These are phyloP conservation scores for Salix purpurea DNA, from an alignment of 345 rosid species.

Conservation along the genomic window DNA sequence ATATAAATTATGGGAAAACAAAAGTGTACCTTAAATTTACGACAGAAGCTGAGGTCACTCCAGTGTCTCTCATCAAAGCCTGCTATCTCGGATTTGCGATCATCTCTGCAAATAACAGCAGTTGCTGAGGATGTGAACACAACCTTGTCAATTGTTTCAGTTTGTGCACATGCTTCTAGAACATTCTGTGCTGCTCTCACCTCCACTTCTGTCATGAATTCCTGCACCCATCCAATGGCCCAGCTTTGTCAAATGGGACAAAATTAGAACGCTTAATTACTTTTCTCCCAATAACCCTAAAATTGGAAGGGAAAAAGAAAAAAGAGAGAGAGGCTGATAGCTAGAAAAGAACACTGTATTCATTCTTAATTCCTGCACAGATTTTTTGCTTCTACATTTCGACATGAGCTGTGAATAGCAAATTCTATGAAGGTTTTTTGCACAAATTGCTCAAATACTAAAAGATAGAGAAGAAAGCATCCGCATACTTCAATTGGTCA, in stretches of 20 bases:
- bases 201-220: slow-evolving; percentile 57
- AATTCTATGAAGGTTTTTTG: too few relatives aligned
- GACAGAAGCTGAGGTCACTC: slow-evolving; percentile 48
- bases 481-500: not conserved
- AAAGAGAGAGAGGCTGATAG: not conserved
- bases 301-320: not conserved
- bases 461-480: too few relatives aligned
- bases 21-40: slow-evolving; percentile 47
- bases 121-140: slow-evolving; percentile 62
- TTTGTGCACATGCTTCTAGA: slow-evolving; percentile 65
- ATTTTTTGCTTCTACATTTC: too few relatives aligned
- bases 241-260: not conserved
- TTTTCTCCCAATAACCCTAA: not conserved
- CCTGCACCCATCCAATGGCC: slow-evolving; percentile 30
- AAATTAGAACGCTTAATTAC: not conserved
- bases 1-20: not conserved
- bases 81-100: slow-evolving; percentile 16
- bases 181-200: slow-evolving; percentile 64
- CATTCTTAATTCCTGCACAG: too few relatives aligned
- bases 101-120: slow-evolving; percentile 49
- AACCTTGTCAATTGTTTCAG: slow-evolving; percentile 53
- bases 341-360: too few relatives aligned
- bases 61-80: slow-evolving; percentile 51
- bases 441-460: too few relatives aligned
- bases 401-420: too few relatives aligned